Base-by-base conservation (phyloP, 768 basidiomycete species). In the Boletus vermiculosoides region DNA sequence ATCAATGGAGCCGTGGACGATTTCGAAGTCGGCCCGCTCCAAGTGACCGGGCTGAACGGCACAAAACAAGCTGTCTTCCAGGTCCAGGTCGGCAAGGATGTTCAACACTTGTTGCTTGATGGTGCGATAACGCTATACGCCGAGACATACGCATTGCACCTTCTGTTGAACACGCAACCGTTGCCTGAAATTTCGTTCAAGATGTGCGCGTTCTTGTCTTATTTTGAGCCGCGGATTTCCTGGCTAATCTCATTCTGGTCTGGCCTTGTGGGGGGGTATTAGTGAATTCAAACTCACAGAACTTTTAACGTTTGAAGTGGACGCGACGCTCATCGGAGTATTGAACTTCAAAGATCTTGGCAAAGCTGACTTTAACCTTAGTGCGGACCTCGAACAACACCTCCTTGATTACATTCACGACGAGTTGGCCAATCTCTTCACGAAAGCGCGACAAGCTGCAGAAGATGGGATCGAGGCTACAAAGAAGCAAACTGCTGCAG, bases 311-410 rank as follows among this genome's bases (percentile, higher is more conserved):
- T 57, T 59, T 8, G 34, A 52, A 10, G 49, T 48, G 25, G 36
- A 58, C 9, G 58, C 55, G 34, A 57, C 37, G 28, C 46, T 57
- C n/a, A 59, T 57, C 44, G 56, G 58, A 10, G 20, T 13, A n/a
- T 6, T 34, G 5, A 18, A 41, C 39, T 52, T 59, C 20, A 57
- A 51, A 33, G 50, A 59, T 15, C 56, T 59, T 41, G n/a, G 34
- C 4, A 48, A 47, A 7, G 39, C 50, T 4, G 50, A 59, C 46
- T 57, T 59, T 18, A 25, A 3, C 15, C 56, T 59, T 5, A 30
- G 13, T 37, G 58, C 46, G 4, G 41, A 57, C 55, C 47, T 60
- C 25, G 39, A 60, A 39, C 45, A 57, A 22, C 58, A 52, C n/a
- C 13, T 52, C 28, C 51, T 57, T 5, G 50, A 53, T 41, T 52